Evolutionary conservation across 2,329 filamentous ascomycete genomes (phyloP).

Genomic region (Colletotrichum spinosum): DNA sequence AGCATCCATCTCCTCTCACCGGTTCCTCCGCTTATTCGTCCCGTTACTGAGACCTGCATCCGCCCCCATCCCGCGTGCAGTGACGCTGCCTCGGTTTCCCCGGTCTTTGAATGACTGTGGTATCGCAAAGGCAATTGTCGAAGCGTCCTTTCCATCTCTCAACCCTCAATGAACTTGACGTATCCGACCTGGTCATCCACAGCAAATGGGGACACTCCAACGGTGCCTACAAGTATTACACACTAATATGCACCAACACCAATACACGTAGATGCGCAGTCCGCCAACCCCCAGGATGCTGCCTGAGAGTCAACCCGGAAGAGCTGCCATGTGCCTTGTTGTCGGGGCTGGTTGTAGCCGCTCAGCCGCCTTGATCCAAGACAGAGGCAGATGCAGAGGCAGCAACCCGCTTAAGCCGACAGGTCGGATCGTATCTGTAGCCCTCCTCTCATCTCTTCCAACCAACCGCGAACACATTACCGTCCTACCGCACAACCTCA

Average conservation of each 20-base stretch:
- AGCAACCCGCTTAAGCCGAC: conserved; percentile 18
- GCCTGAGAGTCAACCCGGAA: conserved; percentile 27
- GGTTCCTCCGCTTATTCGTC: not conserved
- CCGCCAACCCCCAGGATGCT: conserved; percentile 25
- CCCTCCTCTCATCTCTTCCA: conserved; percentile 1
- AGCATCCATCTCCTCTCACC: not conserved
- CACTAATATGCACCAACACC: conserved; percentile 14
- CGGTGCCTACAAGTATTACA: conserved; percentile 16
- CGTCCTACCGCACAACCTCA: conserved; percentile 2
- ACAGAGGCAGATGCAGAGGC: conserved; percentile 5
- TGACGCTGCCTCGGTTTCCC: conserved; percentile 1
- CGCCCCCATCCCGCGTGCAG: conserved; percentile 4
- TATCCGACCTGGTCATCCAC: too few species aligned
- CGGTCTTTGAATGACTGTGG: not conserved
- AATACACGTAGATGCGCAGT: conserved; percentile 1
- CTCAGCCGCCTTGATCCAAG: conserved; percentile 26
- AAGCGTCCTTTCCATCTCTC: too few species aligned
- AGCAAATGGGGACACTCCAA: not conserved
- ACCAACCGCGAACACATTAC: not conserved
- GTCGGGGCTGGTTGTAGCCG: conserved; percentile 20
- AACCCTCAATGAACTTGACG: too few species aligned
- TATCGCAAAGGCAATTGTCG: too few species aligned
- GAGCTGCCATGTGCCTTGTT: conserved; percentile 30
- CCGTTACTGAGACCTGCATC: too few species aligned
- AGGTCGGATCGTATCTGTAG: not conserved